Conservation (phyloP, 345 rosid genomes). For the Citrus hindsii region DNA sequence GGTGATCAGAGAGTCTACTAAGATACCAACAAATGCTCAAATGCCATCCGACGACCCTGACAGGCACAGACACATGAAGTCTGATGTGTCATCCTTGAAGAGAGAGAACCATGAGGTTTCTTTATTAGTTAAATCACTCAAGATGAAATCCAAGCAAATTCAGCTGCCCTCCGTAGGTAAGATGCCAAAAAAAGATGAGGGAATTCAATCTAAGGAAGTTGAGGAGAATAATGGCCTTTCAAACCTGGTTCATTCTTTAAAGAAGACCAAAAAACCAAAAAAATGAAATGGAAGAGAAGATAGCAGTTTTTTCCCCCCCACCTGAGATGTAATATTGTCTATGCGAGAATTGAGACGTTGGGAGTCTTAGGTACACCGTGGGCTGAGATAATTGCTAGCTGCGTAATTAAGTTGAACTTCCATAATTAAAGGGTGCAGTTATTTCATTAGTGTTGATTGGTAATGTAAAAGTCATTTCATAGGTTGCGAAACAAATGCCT, state of each 20-base stretch:
- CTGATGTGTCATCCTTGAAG: constrained; percentile 28
- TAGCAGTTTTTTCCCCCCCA: not conserved
- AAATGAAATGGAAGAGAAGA: constrained; percentile 5
- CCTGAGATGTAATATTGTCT: not conserved
- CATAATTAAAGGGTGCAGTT: not conserved
- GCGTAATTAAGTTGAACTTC: not conserved
- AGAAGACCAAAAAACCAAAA: constrained; percentile 20
- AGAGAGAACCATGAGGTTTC: constrained; percentile 53
- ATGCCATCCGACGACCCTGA: constrained; percentile 15
- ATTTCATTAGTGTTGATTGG: not conserved
- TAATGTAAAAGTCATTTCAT: not conserved
- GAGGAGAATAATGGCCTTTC: constrained; percentile 10
- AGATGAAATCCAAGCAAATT: constrained; percentile 68
- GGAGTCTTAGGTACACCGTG: not conserved
- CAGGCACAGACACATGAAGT: not conserved
- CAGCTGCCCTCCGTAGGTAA: constrained; percentile 25
- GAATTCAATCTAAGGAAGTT: not conserved
- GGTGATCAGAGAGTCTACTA: constrained; percentile 20
- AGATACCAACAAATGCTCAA: constrained; percentile 16
- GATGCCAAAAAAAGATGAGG: constrained; percentile 22
- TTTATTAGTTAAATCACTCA: constrained; percentile 60
- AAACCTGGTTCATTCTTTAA: constrained; percentile 18
- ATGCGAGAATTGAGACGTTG: not conserved
- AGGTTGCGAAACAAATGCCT: not conserved
- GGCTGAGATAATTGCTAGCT: not conserved